phyloP scores from a whole-genome alignment of 306 rosid species.

The Corylus avellana region DNA sequence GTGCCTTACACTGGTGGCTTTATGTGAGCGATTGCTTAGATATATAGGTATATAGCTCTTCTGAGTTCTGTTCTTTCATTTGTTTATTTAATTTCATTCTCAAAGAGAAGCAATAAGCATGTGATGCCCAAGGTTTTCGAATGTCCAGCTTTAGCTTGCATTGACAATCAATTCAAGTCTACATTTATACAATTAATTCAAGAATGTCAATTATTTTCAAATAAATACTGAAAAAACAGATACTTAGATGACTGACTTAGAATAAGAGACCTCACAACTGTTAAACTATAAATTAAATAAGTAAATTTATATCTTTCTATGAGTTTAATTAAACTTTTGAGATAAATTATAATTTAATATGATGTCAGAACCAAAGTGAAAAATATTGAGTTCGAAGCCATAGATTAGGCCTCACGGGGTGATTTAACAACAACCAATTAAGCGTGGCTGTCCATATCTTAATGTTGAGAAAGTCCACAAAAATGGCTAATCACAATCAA shows the following conservation, averaged over 20 bases:
- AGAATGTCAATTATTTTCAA: not conserved
- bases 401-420: too few relatives aligned
- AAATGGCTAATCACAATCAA: too few relatives aligned
- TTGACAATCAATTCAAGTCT: not conserved
- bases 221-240: not conserved
- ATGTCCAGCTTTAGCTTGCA: not conserved
- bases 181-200: not conserved
- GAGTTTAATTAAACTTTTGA: too few relatives aligned
- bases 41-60: slow-evolving; percentile 1
- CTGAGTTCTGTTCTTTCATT: not conserved
- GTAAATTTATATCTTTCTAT: too few relatives aligned
- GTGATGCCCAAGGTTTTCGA: not conserved
- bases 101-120: slow-evolving; percentile 2
- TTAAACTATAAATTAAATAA: too few relatives aligned
- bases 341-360: too few relatives aligned
- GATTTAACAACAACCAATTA: too few relatives aligned
- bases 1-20: slow-evolving; percentile 51
- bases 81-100: not conserved
- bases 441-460: not conserved
- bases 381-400: too few relatives aligned
- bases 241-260: not conserved
- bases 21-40: not conserved
- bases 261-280: not conserved
- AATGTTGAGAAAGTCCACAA: not conserved
- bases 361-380: too few relatives aligned